These are phyloP conservation scores for Mychonastes homosphaera DNA, from an alignment of 139 green algal species.

Conservation along the genomic window DNA sequence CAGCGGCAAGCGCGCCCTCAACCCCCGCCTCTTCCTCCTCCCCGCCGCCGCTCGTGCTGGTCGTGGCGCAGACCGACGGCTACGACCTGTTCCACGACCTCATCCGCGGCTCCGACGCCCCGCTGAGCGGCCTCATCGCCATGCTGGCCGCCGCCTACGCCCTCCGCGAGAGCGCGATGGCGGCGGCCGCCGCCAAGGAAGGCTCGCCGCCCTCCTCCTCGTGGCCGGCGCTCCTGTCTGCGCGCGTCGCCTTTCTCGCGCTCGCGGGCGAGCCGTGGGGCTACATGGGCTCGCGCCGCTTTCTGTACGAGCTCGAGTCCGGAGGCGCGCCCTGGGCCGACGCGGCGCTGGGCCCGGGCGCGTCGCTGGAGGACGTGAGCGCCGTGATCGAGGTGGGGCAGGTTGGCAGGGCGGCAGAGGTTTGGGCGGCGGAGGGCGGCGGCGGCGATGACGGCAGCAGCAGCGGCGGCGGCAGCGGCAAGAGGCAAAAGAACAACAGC, in stretches of 20 bases:
- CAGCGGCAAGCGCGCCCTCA: no score
- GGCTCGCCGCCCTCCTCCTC: neutral
- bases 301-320: slow-evolving; percentile 55
- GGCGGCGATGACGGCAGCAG: no score
- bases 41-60: slow-evolving; percentile 30
- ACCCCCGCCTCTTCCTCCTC: neutral
- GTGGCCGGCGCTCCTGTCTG: neutral
- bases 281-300: slow-evolving; percentile 52
- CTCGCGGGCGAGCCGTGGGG: slow-evolving; percentile 59
- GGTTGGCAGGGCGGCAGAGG: slow-evolving; percentile 37
- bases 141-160: slow-evolving; percentile 48
- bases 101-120: slow-evolving; percentile 41
- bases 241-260: slow-evolving; percentile 43
- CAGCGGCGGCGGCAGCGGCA: no score
- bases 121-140: slow-evolving; percentile 57
- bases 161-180: slow-evolving; percentile 18
- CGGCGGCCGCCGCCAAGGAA: neutral
- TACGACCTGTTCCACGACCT: slow-evolving; percentile 48
- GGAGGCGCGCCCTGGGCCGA: slow-evolving; percentile 9
- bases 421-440: no score
- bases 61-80: slow-evolving; percentile 43
- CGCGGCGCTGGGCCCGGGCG: no score
- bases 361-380: slow-evolving; percentile 9
- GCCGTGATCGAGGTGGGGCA: slow-evolving; percentile 51
- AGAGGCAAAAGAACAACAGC: no score